These are phyloP conservation scores for Thelephora aurantiotincta DNA, from an alignment of 768 basidiomycete genomes.

Conservation along the genomic window DNA sequence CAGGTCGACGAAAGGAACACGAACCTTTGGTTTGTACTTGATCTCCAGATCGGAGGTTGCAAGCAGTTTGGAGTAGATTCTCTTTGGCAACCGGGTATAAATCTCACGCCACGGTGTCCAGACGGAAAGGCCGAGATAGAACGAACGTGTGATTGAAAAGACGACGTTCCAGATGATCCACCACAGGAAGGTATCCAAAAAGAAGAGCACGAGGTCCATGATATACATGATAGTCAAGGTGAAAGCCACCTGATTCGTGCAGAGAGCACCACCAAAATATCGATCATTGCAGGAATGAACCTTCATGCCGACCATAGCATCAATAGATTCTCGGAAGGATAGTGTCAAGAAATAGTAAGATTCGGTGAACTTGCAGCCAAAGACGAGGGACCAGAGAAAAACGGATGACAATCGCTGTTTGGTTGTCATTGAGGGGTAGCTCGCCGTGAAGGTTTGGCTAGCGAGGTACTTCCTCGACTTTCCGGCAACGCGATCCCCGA, in stretches of 20 bases:
- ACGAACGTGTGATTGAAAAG: conserved; percentile 77
- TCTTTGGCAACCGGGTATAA: conserved; percentile 87
- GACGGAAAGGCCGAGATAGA: conserved; percentile 84
- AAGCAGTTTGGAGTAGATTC: conserved; percentile 91
- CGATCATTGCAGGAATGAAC: conserved; percentile 82
- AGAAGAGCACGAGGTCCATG: conserved; percentile 96
- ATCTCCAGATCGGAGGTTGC: conserved; percentile 94
- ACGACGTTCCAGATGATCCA: conserved; percentile 99
- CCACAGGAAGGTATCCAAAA: conserved; percentile 99
- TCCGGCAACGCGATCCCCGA: conserved; percentile 92
- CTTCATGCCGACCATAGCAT: conserved; percentile 94
- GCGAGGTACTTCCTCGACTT: conserved; percentile 96
- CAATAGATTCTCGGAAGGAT: conserved; percentile 87
- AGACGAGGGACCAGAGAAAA: conserved; percentile 81
- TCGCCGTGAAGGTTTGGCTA: conserved; percentile 95
- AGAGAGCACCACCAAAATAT: conserved; percentile 72
- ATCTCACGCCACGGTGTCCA: conserved; percentile 99
- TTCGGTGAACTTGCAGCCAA: conserved; percentile 92
- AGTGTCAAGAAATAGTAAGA: conserved; percentile 97
- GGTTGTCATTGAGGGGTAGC: conserved; percentile 61
- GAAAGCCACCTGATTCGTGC: conserved; percentile 88
- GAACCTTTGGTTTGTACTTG: conserved; percentile 98
- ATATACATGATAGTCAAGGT: conserved; percentile 95
- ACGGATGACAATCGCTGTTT: conserved; percentile 67
- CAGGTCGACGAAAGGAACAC: conserved; percentile 8